These are phyloP conservation scores for Marsdenia floribunda DNA, from an alignment of 257 asterid species.

Conservation along the genomic window DNA sequence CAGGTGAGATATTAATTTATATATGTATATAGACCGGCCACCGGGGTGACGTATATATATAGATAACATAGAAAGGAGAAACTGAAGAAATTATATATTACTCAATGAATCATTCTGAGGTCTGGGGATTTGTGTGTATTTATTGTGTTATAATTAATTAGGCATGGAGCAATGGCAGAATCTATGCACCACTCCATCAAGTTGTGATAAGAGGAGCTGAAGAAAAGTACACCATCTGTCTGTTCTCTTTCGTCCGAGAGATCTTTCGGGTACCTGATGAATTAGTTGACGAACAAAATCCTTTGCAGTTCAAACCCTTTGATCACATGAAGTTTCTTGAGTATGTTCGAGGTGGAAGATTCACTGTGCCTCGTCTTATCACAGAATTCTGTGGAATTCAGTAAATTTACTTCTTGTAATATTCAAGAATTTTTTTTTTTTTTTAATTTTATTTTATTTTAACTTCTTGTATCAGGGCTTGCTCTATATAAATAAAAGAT, in stretches of 20 bases:
- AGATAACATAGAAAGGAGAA: too few relatives aligned
- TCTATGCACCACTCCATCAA: conserved; percentile 52
- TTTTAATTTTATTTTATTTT: too few relatives aligned
- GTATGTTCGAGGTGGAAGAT: conserved; percentile 28
- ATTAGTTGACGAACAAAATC: conserved; percentile 49
- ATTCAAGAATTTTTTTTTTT: too few relatives aligned
- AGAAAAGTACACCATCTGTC: conserved; percentile 48
- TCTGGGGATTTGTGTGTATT: too few relatives aligned
- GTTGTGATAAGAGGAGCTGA: conserved; percentile 40
- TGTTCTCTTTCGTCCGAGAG: conserved; percentile 59
- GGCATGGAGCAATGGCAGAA: conserved; percentile 82
- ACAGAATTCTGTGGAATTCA: conserved; percentile 59
- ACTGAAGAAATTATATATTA: too few relatives aligned
- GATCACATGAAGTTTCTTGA: conserved; percentile 53
- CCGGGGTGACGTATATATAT: too few relatives aligned
- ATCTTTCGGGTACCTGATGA: conserved; percentile 49
- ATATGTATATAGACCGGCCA: too few relatives aligned
- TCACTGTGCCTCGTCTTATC: conserved; percentile 43
- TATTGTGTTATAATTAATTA: conserved; percentile 1
- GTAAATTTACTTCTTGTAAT: not conserved
- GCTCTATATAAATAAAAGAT: too few relatives aligned
- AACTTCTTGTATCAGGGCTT: too few relatives aligned
- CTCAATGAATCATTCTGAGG: too few relatives aligned
- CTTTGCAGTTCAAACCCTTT: conserved; percentile 44
- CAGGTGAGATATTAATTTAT: conserved; percentile 30